phyloP scores from a whole-genome alignment of 208 protist species.

The Tritrichomonas musculus region DNA sequence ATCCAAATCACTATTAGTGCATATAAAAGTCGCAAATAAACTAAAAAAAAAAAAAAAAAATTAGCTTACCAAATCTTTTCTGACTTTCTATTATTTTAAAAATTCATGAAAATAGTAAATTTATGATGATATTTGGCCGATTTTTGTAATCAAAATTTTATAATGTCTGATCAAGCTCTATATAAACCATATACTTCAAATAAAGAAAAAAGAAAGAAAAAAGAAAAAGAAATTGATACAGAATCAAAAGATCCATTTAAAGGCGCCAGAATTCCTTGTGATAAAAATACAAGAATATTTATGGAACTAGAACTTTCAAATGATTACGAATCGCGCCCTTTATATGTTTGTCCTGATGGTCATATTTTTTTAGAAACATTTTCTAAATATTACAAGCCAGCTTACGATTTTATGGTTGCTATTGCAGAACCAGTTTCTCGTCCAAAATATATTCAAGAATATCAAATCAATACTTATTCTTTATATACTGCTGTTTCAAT shows the following conservation, averaged over 20 bases:
- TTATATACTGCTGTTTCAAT: slow-evolving; percentile 87
- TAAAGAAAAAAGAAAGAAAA: background rate
- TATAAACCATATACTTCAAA: too few species aligned
- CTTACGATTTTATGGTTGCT: slow-evolving; percentile 72
- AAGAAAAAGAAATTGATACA: background rate
- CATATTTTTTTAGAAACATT: slow-evolving; percentile 68
- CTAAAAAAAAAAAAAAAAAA: too few species aligned
- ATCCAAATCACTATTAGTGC: too few species aligned
- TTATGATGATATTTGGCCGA: too few species aligned
- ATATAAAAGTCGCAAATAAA: too few species aligned
- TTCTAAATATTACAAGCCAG: slow-evolving; percentile 62
- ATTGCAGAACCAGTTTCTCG: slow-evolving; percentile 85
- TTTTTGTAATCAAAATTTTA: too few species aligned
- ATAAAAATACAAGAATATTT: background rate
- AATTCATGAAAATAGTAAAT: too few species aligned
- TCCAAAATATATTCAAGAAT: slow-evolving; percentile 87
- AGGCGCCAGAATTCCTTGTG: background rate
- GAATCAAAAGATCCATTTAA: background rate
- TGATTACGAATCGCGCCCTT: slow-evolving; percentile 39
- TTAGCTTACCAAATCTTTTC: too few species aligned
- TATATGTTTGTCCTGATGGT: slow-evolving; percentile 60
- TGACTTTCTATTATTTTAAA: too few species aligned
- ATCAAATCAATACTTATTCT: slow-evolving; percentile 85
- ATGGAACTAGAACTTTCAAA: background rate
- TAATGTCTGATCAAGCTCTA: too few species aligned